A percentile compares a stretch with the other conserved stretches of the same genome.
phyloP scores from a whole-genome alignment of 2,329 filamentous ascomycete species.

The Didymella lethalis region DNA sequence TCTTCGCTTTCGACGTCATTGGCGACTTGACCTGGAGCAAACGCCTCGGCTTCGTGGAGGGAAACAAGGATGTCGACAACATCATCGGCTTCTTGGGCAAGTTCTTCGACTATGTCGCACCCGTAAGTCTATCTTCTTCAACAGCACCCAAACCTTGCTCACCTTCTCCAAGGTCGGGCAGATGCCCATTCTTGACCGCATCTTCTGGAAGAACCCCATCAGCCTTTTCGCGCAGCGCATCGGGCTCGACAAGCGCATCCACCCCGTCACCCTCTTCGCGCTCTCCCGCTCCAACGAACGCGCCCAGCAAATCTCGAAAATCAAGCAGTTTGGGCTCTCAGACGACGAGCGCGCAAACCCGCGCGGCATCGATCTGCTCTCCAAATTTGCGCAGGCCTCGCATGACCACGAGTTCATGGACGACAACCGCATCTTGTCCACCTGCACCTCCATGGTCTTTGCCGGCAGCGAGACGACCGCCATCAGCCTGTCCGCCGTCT shows the following conservation, averaged over 20 bases:
- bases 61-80: slow-evolving; percentile 76
- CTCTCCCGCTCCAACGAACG: slow-evolving; percentile 72
- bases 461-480: slow-evolving; percentile 83
- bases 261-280: slow-evolving; percentile 77
- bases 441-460: slow-evolving; percentile 74
- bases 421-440: slow-evolving; percentile 72
- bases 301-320: slow-evolving; percentile 61
- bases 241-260: slow-evolving; percentile 72
- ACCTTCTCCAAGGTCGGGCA: slow-evolving; percentile 67
- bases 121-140: slow-evolving; percentile 56
- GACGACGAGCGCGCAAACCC: slow-evolving; percentile 42
- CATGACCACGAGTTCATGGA: slow-evolving; percentile 75
- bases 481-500: slow-evolving; percentile 73
- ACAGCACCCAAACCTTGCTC: slow-evolving; percentile 9
- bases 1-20: slow-evolving; percentile 83
- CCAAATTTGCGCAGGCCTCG: slow-evolving; percentile 75
- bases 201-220: slow-evolving; percentile 78
- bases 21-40: slow-evolving; percentile 80
- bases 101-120: slow-evolving; percentile 75
- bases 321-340: slow-evolving; percentile 53
- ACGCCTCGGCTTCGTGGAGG: slow-evolving; percentile 76
- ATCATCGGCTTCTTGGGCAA: slow-evolving; percentile 71
- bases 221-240: slow-evolving; percentile 72
- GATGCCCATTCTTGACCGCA: slow-evolving; percentile 73
- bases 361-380: slow-evolving; percentile 66